phyloP scores from a whole-genome alignment of 2,329 filamentous ascomycete species.

The Lecanicillium sp. region DNA sequence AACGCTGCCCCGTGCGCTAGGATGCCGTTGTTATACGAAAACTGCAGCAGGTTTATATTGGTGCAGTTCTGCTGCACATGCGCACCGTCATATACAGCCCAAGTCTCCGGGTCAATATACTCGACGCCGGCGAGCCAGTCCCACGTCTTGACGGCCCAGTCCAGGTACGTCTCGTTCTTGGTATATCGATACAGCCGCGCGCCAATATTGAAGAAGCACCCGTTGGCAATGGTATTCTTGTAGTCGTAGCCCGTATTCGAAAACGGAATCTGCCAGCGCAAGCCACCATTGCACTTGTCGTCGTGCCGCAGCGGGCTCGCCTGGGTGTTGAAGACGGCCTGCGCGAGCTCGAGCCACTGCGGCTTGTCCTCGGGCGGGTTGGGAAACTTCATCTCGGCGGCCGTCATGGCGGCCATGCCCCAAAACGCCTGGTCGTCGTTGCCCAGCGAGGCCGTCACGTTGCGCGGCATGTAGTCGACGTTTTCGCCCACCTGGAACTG shows the following conservation, averaged over 20 bases:
- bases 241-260: slow-evolving; percentile 71
- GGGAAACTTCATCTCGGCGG: slow-evolving; percentile 49
- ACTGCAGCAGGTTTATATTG: slow-evolving; percentile 46
- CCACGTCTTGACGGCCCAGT: slow-evolving; percentile 56
- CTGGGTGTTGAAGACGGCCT: slow-evolving; percentile 56
- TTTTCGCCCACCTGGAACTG: slow-evolving; percentile 44
- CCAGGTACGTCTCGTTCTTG: slow-evolving; percentile 52
- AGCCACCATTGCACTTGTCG: slow-evolving; percentile 48
- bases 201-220: slow-evolving; percentile 55
- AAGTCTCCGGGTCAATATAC: slow-evolving; percentile 51
- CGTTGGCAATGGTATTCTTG: slow-evolving; percentile 58
- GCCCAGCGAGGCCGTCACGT: slow-evolving; percentile 43
- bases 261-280: slow-evolving; percentile 70
- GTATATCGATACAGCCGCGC: slow-evolving; percentile 66
- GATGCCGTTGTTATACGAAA: slow-evolving; percentile 52
- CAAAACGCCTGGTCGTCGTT: slow-evolving; percentile 63
- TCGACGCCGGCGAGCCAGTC: slow-evolving; percentile 50
- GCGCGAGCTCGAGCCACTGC: slow-evolving; percentile 48
- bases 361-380: slow-evolving; percentile 41
- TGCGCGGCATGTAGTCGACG: slow-evolving; percentile 47
- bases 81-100: slow-evolving; percentile 53
- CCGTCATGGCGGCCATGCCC: slow-evolving; percentile 56
- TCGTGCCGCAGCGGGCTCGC: slow-evolving; percentile 51
- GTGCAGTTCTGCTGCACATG: slow-evolving; percentile 45
- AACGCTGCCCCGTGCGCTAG: slow-evolving; percentile 51